These are phyloP conservation scores for Papilionanthe hybrid DNA, from an alignment of 116 monocot species.

Conservation along the genomic window DNA sequence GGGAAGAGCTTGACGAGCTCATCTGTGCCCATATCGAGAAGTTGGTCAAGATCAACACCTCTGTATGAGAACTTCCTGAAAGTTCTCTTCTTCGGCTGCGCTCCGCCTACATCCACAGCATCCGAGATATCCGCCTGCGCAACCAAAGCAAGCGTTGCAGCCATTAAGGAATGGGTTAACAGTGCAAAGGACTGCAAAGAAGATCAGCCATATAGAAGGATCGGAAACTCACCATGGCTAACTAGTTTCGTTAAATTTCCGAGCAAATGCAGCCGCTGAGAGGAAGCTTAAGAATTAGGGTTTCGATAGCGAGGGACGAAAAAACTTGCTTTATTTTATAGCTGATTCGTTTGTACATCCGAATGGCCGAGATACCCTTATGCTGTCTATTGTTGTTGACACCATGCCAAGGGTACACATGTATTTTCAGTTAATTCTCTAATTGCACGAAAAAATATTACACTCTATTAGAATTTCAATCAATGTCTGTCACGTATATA, in stretches of 20 bases:
- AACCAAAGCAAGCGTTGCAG: not conserved
- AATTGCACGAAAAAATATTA: too few relatives aligned
- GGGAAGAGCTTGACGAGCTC: constrained; percentile 92
- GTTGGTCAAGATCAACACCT: constrained; percentile 83
- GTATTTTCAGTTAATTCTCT: too few relatives aligned
- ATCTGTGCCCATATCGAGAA: constrained; percentile 90
- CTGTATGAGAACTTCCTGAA: constrained; percentile 88
- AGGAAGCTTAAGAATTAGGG: not conserved
- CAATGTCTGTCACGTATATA: too few relatives aligned
- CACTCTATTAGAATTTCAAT: too few relatives aligned
- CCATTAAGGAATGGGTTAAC: not conserved
- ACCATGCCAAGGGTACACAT: too few relatives aligned
- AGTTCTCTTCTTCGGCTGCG: constrained; percentile 85
- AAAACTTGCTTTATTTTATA: not conserved
- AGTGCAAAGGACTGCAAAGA: not conserved
- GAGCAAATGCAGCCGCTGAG: not conserved
- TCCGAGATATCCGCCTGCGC: constrained; percentile 37
- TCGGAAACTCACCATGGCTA: not conserved
- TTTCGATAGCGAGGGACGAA: not conserved
- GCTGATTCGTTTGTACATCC: not conserved
- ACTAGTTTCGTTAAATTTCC: not conserved
- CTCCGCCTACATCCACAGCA: constrained; percentile 39
- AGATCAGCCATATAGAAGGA: not conserved
- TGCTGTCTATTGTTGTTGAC: not conserved
- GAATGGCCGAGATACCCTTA: not conserved